Base-by-base conservation (phyloP, 257 asterid genomes). In the Voacanga thouarsii region DNA sequence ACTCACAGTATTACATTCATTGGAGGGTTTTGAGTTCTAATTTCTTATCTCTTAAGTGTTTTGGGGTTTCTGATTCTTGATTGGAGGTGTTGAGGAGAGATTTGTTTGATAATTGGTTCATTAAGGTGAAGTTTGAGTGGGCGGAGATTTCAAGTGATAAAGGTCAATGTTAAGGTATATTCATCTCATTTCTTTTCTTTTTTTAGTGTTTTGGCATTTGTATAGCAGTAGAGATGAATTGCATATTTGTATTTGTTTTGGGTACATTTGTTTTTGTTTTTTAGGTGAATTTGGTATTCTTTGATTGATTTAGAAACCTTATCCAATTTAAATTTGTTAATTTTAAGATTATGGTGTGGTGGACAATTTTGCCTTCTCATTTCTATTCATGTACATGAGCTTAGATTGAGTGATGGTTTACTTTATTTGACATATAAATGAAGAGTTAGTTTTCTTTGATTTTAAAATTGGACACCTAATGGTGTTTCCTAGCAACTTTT, bases 91-190 rank as follows among this genome's bases (percentile, higher is more conserved):
- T 53, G 70, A 56, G 12, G 77, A 37, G 56, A 65, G 81, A 84
- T 86, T 84, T 82, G 71, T 72, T 69, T 83, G 39, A 47, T 63
- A 44, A 23, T 75, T 79, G 82, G 78, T 72, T 70, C 21, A 72
- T 66, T 76, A 41, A 43, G 56, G 18, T 68, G 50, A 11, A 55
- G 16, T 66, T 28, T 53, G 56, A 70, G 69, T 65, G 23, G 65
- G 33, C 75, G 67, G 77, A 56, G 71, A 37, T 72, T 49, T 59
- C 39, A 18, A 69, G 14, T 15, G 26, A 63, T 39, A 56, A 45
- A 66, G 73, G 33, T 74, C 77, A 87, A 87, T 85, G 81, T 79
- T 78, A 81, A 86, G 90, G 91, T 89, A 80, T 57, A 30, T 4
- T 4, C 12, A 41, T 12, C 41, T 21, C 59, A 49, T 63, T 74